phyloP scores from a whole-genome alignment of 352 stramenopile species.

The Phytophthora cryptogea region DNA sequence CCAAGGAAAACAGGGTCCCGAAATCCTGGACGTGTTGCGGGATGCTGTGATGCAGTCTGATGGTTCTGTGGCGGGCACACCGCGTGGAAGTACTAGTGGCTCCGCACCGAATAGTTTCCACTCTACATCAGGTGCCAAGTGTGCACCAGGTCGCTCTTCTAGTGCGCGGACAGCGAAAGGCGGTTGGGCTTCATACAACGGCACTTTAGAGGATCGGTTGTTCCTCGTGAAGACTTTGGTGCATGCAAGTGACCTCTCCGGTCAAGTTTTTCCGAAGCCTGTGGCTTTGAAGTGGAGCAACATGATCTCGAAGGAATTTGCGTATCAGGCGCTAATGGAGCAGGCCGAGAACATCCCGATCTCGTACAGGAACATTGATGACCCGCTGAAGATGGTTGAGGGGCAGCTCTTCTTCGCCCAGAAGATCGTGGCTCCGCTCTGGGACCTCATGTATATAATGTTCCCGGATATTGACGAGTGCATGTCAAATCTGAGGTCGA shows the following conservation, averaged over 20 bases:
- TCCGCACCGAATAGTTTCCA: slow-evolving; percentile 32
- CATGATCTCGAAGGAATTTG: slow-evolving; percentile 91
- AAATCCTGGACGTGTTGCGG: slow-evolving; percentile 52
- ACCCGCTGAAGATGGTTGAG: slow-evolving; percentile 86
- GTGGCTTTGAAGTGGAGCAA: slow-evolving; percentile 92
- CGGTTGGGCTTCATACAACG: slow-evolving; percentile 60
- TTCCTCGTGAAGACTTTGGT: slow-evolving; percentile 88
- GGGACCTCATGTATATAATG: slow-evolving; percentile 76
- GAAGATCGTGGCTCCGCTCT: slow-evolving; percentile 82
- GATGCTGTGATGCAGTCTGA: slow-evolving; percentile 72
- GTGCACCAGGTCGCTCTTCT: slow-evolving; percentile 19
- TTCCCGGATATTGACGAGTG: slow-evolving; percentile 74
- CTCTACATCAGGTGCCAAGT: slow-evolving; percentile 19
- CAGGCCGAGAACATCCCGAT: slow-evolving; percentile 79
- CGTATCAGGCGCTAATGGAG: slow-evolving; percentile 83
- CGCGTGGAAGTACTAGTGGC: slow-evolving; percentile 29
- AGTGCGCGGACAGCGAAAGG: slow-evolving; percentile 38
- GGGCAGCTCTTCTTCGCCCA: slow-evolving; percentile 86
- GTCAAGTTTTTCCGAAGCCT: slow-evolving; percentile 85
- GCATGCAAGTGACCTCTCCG: slow-evolving; percentile 86
- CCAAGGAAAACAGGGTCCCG: slow-evolving; percentile 31
- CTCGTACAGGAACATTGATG: slow-evolving; percentile 81
- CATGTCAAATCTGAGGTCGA: slow-evolving; percentile 66
- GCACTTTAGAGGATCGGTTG: slow-evolving; percentile 74
- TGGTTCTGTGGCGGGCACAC: slow-evolving; percentile 34